A percentile compares a stretch with the other conserved stretches of the same genome.
phyloP scores from a whole-genome alignment of 202 grass and related monocot genomes.

The Carex arenaria region DNA sequence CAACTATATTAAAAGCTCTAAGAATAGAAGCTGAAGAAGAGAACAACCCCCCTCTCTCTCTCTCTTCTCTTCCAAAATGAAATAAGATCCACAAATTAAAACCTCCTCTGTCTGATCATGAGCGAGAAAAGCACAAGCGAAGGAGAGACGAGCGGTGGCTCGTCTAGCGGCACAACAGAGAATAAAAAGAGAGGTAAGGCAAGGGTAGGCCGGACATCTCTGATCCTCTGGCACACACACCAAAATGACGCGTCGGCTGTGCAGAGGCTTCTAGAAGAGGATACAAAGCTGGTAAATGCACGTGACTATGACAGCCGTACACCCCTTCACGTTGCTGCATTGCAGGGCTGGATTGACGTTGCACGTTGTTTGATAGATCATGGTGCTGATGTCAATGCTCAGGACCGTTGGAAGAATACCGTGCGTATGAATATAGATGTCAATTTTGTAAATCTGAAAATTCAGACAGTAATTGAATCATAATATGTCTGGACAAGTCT shows the following conservation, averaged over 20 bases:
- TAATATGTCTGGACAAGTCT: not conserved
- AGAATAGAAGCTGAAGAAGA: constrained; percentile 23
- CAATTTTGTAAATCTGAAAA: not conserved
- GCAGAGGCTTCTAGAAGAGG: constrained; percentile 92
- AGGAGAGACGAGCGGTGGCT: constrained; percentile 33
- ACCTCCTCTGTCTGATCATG: not conserved
- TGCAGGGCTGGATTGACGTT: constrained; percentile 83
- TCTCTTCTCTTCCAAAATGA: not conserved
- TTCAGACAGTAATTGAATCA: not conserved
- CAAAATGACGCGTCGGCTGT: constrained; percentile 78
- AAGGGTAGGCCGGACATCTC: constrained; percentile 65
- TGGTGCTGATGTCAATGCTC: constrained; percentile 88
- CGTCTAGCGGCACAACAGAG: constrained; percentile 20
- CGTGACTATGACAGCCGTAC: constrained; percentile 93
- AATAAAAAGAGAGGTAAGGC: constrained; percentile 66
- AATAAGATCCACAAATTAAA: not conserved
- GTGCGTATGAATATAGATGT: constrained; percentile 30
- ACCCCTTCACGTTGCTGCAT: constrained; percentile 90
- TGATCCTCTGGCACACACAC: constrained; percentile 99
- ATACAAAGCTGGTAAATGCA: constrained; percentile 66
- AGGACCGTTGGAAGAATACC: constrained; percentile 98
- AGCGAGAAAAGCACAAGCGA: constrained; percentile 21
- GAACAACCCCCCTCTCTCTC: not conserved
- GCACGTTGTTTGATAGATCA: constrained; percentile 79
- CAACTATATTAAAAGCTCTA: constrained; percentile 5